phyloP scores from a whole-genome alignment of 257 asterid species.

The Catharanthus roseus region DNA sequence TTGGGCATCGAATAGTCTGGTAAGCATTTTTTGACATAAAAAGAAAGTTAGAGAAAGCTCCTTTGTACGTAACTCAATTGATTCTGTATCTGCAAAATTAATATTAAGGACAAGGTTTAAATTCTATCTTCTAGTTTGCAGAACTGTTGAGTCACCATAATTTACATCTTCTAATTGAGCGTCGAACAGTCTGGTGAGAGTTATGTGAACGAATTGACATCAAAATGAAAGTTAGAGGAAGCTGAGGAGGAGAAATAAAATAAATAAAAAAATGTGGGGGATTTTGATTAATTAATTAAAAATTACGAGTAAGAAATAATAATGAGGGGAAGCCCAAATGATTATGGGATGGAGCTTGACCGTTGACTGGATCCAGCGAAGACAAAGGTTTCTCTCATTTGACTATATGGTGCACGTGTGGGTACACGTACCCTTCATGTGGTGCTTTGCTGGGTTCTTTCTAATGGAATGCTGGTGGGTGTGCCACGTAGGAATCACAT shows the following conservation, averaged over 20 bases:
- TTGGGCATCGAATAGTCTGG: too few species aligned
- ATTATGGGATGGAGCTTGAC: conserved; percentile 21
- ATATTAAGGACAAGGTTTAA: too few species aligned
- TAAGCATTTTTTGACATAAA: too few species aligned
- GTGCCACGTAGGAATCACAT: conserved; percentile 51
- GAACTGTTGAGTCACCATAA: too few species aligned
- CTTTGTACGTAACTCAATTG: too few species aligned
- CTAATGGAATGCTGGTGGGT: conserved; percentile 39
- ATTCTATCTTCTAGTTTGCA: too few species aligned
- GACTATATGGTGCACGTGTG: conserved; percentile 29
- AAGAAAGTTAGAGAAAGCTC: too few species aligned
- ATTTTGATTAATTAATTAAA: conserved; percentile 4
- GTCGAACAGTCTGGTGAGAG: too few species aligned
- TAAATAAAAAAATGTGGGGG: background rate
- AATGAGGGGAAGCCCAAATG: conserved; percentile 23
- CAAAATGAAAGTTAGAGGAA: conserved; percentile 16
- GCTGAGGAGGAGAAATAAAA: background rate
- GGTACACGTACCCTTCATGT: conserved; percentile 33
- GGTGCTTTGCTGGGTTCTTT: conserved; percentile 45
- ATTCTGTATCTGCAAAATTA: too few species aligned
- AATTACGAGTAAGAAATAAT: too few species aligned
- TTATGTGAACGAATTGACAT: too few species aligned
- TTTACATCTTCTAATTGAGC: too few species aligned
- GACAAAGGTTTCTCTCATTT: conserved; percentile 26
- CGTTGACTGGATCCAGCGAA: conserved; percentile 32